A percentile compares a stretch with the other conserved stretches of the same genome.
Evolutionary conservation across 352 stramenopile genomes (phyloP).

Genomic region (Globisporangium uncinulatum): DNA sequence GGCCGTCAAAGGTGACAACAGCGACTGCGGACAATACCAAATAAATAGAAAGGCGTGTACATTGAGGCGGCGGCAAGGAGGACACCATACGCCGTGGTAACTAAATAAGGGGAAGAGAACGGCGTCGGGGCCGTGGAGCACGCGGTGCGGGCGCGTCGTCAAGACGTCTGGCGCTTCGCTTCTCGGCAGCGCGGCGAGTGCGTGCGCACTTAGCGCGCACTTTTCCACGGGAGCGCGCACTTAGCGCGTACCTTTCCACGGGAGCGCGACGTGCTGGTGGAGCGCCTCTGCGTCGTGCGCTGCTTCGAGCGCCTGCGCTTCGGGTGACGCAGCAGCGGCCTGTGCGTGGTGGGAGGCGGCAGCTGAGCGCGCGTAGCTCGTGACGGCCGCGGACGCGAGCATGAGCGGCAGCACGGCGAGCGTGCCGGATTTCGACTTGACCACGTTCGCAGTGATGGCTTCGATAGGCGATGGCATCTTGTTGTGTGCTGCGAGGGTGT

Average conservation of each 20-base stretch:
- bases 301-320: conserved; percentile 12
- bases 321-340: conserved; percentile 21
- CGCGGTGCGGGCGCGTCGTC: no score
- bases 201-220: conserved; percentile 34
- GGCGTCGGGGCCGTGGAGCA: no score
- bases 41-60: conserved; percentile 1
- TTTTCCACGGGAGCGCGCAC: conserved; percentile 54
- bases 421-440: conserved; percentile 33
- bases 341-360: conserved; percentile 31
- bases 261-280: conserved; percentile 56
- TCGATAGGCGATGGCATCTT: conserved; percentile 11
- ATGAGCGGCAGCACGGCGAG: conserved; percentile 52
- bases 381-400: conserved; percentile 56
- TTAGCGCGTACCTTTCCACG: conserved; percentile 70
- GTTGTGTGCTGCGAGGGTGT: not conserved
- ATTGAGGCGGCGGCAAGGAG: not conserved
- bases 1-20: not conserved
- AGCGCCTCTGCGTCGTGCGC: conserved; percentile 35
- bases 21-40: not conserved
- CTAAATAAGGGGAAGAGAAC: not conserved
- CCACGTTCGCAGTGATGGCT: conserved; percentile 28
- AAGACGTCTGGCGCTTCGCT: not conserved
- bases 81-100: not conserved
- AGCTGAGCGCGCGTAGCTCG: conserved; percentile 47
- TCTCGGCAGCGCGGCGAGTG: not conserved